Percentiles rank a stretch among this genome's conserved stretches.
These are phyloP conservation scores for Pythium scleroteichum DNA, from an alignment of 352 stramenopile species.

Conservation along the genomic window DNA sequence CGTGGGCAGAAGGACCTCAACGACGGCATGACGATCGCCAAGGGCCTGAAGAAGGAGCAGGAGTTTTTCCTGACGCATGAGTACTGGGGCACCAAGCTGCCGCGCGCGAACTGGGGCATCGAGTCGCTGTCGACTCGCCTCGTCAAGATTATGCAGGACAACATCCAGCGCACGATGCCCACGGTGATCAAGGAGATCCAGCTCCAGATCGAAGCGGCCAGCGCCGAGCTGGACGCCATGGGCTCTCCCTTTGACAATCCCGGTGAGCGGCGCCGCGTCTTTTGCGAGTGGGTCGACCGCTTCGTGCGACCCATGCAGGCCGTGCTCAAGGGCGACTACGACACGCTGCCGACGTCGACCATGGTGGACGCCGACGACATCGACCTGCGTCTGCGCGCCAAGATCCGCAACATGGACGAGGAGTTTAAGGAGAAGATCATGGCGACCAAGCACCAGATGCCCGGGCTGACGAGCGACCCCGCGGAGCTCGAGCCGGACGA, in stretches of 20 bases:
- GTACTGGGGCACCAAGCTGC: conserved; percentile 39
- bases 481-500: conserved; percentile 5
- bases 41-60: conserved; percentile 52
- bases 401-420: conserved; percentile 32
- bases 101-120: conserved; percentile 37
- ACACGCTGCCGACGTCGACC: conserved; percentile 3
- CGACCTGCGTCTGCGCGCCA: conserved; percentile 35
- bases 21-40: conserved; percentile 51
- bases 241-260: conserved; percentile 24
- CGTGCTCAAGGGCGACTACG: conserved; percentile 39
- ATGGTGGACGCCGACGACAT: conserved; percentile 8
- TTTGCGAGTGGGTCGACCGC: conserved; percentile 32
- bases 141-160: conserved; percentile 50
- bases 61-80: conserved; percentile 56
- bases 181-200: conserved; percentile 49
- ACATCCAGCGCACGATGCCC: conserved; percentile 46
- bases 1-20: conserved; percentile 71
- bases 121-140: conserved; percentile 34
- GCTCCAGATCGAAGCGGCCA: conserved; percentile 23
- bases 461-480: not conserved
- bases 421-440: conserved; percentile 28
- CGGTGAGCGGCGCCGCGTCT: conserved; percentile 31
- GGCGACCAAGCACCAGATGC: conserved; percentile 1
- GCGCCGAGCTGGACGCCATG: conserved; percentile 27
- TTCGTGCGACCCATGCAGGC: conserved; percentile 42